Evolutionary conservation across 1,139 yeast species (phyloP).

Genomic region (Wickerhamiella pararugosa): DNA sequence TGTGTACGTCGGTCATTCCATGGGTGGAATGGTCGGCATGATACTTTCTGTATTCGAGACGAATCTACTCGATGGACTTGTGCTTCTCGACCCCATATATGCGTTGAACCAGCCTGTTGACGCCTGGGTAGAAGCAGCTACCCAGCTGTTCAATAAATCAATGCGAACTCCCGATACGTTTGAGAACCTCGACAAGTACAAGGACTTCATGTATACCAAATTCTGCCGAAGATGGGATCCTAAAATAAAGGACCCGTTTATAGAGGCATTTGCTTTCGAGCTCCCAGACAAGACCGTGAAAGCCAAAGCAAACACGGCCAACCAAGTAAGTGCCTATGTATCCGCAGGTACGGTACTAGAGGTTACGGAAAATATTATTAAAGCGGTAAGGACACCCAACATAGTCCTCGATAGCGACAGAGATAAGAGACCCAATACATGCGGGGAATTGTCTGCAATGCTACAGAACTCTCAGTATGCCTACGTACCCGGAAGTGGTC

Average conservation of each 20-base stretch:
- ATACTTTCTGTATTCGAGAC: slow-evolving; percentile 41
- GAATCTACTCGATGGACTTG: slow-evolving; percentile 36
- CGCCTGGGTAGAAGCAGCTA: background rate
- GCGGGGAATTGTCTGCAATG: background rate
- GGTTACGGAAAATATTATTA: background rate
- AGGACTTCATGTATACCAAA: slow-evolving; percentile 29
- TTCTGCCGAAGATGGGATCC: slow-evolving; percentile 19
- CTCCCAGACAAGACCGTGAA: background rate
- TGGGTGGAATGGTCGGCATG: slow-evolving; percentile 48
- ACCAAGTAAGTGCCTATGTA: slow-evolving; percentile 5
- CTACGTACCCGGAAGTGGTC: background rate
- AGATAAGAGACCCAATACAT: background rate
- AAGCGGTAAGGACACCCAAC: background rate
- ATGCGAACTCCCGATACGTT: slow-evolving; percentile 22
- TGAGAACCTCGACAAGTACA: slow-evolving; percentile 28
- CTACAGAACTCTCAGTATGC: background rate
- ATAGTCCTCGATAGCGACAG: background rate
- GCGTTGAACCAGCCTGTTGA: background rate
- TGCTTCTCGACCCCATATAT: slow-evolving; percentile 48
- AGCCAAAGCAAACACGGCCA: slow-evolving; percentile 3
- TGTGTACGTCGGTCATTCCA: slow-evolving; percentile 54
- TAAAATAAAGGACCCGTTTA: background rate
- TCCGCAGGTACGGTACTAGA: background rate
- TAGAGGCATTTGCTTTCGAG: background rate
- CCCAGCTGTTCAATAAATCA: background rate